These are phyloP conservation scores for Alternaria conjuncta DNA, from an alignment of 2,329 filamentous ascomycete genomes.

Conservation along the genomic window DNA sequence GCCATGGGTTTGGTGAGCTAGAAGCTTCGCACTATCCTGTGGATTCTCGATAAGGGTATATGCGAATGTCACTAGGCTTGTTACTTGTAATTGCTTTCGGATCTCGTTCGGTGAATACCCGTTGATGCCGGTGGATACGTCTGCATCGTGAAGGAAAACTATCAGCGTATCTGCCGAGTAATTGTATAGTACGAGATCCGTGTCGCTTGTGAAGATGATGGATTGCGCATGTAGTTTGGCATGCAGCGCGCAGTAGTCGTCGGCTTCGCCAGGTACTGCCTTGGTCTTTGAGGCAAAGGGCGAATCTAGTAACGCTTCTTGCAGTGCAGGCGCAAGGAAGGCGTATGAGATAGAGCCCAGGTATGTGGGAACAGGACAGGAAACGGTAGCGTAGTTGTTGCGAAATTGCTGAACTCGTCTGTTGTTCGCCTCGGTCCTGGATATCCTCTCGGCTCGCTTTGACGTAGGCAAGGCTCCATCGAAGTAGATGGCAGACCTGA, in stretches of 20 bases:
- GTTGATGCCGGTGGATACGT: slow-evolving; percentile 45
- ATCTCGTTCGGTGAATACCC: slow-evolving; percentile 54
- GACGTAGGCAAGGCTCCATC: slow-evolving; percentile 77
- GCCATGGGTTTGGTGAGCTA: slow-evolving; percentile 30
- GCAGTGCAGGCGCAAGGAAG: slow-evolving; percentile 78
- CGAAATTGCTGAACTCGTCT: slow-evolving; percentile 62
- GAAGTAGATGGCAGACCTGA: slow-evolving; percentile 73
- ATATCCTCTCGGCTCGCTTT: slow-evolving; percentile 69
- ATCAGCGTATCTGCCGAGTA: slow-evolving; percentile 68
- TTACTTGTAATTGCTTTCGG: slow-evolving; percentile 54
- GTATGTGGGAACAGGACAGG: slow-evolving; percentile 36
- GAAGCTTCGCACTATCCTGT: slow-evolving; percentile 35
- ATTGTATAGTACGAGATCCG: slow-evolving; percentile 80
- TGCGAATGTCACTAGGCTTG: slow-evolving; percentile 49
- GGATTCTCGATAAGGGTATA: slow-evolving; percentile 48
- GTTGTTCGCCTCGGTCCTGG: slow-evolving; percentile 66
- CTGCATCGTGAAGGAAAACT: slow-evolving; percentile 71
- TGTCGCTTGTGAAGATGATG: slow-evolving; percentile 80
- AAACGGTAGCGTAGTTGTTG: slow-evolving; percentile 29
- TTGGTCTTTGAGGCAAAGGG: slow-evolving; percentile 52
- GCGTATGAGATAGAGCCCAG: slow-evolving; percentile 57
- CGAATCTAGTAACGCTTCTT: slow-evolving; percentile 69
- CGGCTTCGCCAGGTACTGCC: slow-evolving; percentile 84
- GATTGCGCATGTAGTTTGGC: slow-evolving; percentile 64
- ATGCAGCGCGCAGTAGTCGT: slow-evolving; percentile 75